A percentile compares a stretch with the other conserved stretches of the same genome.
These are phyloP conservation scores for Coemansia interrupta DNA, from an alignment of 192 early-diverging fungal species.

Conservation along the genomic window DNA sequence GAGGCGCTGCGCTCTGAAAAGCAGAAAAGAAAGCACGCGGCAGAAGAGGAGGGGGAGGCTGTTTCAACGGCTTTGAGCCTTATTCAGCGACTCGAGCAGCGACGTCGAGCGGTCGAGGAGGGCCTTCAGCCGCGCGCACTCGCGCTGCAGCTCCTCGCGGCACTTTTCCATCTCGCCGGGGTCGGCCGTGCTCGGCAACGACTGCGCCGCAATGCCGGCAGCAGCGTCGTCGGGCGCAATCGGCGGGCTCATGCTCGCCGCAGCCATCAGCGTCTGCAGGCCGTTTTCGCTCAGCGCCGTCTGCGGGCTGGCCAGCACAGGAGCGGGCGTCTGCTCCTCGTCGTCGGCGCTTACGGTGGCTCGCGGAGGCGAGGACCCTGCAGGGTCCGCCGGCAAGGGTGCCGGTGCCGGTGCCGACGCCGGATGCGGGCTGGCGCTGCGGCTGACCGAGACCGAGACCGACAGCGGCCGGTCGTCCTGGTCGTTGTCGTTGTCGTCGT, in stretches of 20 bases:
- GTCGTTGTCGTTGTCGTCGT: not conserved
- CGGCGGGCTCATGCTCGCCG: conserved; percentile 23
- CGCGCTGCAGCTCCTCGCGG: conserved; percentile 43
- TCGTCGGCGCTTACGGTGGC: too few species aligned
- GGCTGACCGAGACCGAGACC: conserved; percentile 6
- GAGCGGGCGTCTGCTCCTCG: too few species aligned
- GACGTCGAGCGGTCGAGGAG: conserved; percentile 37
- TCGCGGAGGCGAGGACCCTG: too few species aligned
- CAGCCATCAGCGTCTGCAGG: conserved; percentile 26
- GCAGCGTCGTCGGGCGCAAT: not conserved
- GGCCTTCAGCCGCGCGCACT: conserved; percentile 34
- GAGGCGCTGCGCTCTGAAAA: not conserved
- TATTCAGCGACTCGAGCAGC: conserved; percentile 33
- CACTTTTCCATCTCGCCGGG: conserved; percentile 24
- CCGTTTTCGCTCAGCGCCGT: not conserved
- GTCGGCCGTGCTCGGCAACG: conserved; percentile 2
- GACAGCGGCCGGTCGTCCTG: not conserved
- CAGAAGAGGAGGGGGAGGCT: not conserved
- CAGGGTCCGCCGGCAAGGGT: not conserved
- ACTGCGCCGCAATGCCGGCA: not conserved
- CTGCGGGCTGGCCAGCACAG: not conserved
- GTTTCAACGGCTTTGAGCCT: not conserved
- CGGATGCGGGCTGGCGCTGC: conserved; percentile 15
- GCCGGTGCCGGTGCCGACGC: not conserved
- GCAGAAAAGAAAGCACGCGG: not conserved